phyloP scores from a whole-genome alignment of 1,284 basidiomycete genomes.

The Rhodotorula sp. region DNA sequence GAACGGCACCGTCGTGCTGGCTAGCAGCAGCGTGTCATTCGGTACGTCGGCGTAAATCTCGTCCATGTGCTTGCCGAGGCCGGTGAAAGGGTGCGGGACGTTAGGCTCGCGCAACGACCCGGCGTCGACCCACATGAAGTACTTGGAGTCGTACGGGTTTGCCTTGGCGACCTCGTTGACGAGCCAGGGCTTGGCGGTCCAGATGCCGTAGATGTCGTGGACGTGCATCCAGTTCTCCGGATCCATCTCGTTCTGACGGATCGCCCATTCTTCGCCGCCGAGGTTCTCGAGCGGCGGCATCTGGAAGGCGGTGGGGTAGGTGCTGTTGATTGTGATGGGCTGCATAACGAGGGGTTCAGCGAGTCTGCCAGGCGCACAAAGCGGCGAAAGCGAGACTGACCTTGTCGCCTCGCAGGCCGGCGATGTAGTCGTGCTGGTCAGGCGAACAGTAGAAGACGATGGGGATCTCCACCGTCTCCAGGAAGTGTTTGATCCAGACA shows the following conservation, averaged over 20 bases:
- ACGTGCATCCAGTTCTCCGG: conserved; percentile 40
- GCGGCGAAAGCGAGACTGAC: conserved; percentile 5
- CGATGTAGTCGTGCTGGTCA: conserved; percentile 25
- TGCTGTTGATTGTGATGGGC: conserved; percentile 37
- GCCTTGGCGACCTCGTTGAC: conserved; percentile 31
- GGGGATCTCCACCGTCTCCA: conserved; percentile 39
- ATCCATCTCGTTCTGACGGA: conserved; percentile 37
- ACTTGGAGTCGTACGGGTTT: conserved; percentile 38
- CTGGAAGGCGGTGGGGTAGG: conserved; percentile 35
- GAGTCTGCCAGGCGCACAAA: too few species aligned
- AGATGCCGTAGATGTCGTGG: conserved; percentile 41
- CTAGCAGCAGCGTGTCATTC: conserved; percentile 38
- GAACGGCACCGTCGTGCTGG: conserved; percentile 32
- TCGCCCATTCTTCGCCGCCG: conserved; percentile 37
- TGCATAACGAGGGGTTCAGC: background rate
- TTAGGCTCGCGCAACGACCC: conserved; percentile 38
- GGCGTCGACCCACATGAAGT: conserved; percentile 44
- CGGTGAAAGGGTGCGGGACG: conserved; percentile 31
- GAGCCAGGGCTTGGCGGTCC: conserved; percentile 44
- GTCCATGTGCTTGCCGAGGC: conserved; percentile 28
- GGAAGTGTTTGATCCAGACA: conserved; percentile 40
- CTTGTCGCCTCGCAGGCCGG: conserved; percentile 35
- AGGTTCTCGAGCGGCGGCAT: conserved; percentile 40
- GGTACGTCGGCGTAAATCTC: conserved; percentile 32
- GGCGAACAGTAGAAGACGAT: conserved; percentile 43